Conservation (phyloP, 2,329 filamentous ascomycete genomes). For the Cryphonectria nitschkei region DNA sequence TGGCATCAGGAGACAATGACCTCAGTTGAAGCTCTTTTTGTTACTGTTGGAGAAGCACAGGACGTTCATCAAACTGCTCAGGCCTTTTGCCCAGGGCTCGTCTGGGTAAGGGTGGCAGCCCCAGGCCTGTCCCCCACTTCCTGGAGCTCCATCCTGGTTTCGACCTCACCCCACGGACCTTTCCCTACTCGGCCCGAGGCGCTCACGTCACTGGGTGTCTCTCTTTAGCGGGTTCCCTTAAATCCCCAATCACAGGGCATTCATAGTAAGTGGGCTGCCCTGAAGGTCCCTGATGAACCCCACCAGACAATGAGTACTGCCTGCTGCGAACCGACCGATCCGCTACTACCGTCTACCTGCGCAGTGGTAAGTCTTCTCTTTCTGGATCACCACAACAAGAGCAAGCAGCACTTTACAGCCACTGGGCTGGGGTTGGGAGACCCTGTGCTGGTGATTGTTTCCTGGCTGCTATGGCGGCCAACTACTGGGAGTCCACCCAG, state of each 20-base stretch:
- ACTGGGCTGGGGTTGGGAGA: no score
- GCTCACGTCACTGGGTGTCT: conserved; percentile 22
- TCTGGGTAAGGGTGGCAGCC: background rate
- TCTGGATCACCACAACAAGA: background rate
- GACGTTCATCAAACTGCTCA: background rate
- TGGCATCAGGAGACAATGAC: background rate
- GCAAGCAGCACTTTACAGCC: conserved; percentile 13
- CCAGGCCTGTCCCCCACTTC: conserved; percentile 1
- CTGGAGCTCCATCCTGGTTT: conserved; percentile 8
- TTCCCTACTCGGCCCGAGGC: conserved; percentile 26
- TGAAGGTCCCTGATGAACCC: background rate
- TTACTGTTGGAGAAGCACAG: background rate
- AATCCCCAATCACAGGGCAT: conserved; percentile 5
- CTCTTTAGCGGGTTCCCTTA: background rate
- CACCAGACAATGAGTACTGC: background rate
- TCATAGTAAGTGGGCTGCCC: background rate
- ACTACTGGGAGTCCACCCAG: conserved; percentile 96
- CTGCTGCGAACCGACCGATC: conserved; percentile 32
- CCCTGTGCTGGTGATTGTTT: background rate
- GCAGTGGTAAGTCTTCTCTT: background rate
- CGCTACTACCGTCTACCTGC: background rate
- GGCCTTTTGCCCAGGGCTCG: conserved; percentile 3
- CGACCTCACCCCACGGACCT: conserved; percentile 10
- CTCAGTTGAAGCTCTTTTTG: background rate
- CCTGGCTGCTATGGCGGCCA: conserved; percentile 74